Evolutionary conservation across 2,329 filamentous ascomycete genomes (phyloP), one percentile per base, ranked within the genome.

Genomic region (Colletotrichum viniferum): DNA sequence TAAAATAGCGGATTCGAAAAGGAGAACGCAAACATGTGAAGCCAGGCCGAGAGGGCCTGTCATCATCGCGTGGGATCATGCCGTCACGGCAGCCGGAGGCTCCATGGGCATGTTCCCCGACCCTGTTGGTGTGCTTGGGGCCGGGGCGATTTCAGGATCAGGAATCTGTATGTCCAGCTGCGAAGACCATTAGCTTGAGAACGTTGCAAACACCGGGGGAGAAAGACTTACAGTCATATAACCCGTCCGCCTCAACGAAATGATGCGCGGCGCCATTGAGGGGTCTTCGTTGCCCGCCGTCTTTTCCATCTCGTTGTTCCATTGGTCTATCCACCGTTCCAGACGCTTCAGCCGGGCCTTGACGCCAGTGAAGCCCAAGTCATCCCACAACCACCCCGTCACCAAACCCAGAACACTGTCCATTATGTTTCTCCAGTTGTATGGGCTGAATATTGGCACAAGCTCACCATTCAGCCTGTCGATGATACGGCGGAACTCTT

Each of bases 301-400:
- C 82, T 89, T 90, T 80, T 92, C 91, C 88, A 92, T 91, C 77
- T 95, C 91, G 10, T 83, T 82, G 82, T 99, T 99, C 96, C 96
- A 98, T 74, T 92, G 89, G 78, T 97, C 94, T 69, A 99, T 90
- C 92, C 95, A 98, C 48, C 83, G 84, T 85, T 99, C 97, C 21
- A 98, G 86, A 12, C 86, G 88, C 71, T 88, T 90, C 61, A 98
- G 83, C 71, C 93, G 90, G 26, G 88, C 87, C 86, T 98, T 98
- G 74, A 94, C 90, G 10, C 90, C 92, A 5, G 94, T 94, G 43
- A 95, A 85, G 3, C 96, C 96, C 26, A 96, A 80, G 82, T 98
- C 96, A 74, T 99, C 97, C 95, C 96, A 98, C 38, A 98, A 81
- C 95, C 96, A 99, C 26, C 96, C 95, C 0, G 97, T 98, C 38